These are phyloP conservation scores for Apiospora arundinis DNA, from an alignment of 2,329 filamentous ascomycete genomes.

Conservation along the genomic window DNA sequence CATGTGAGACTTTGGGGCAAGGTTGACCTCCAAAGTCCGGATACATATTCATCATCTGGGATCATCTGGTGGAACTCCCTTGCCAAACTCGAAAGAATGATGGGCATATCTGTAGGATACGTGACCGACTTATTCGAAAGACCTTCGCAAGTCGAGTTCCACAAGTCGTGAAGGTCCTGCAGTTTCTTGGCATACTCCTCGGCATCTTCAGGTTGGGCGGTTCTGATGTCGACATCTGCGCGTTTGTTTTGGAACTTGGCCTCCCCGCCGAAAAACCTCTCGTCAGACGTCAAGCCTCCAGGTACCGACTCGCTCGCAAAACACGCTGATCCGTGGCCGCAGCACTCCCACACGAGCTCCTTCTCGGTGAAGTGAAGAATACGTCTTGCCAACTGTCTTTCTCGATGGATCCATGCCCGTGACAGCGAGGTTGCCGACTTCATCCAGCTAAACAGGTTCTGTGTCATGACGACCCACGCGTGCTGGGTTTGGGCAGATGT, in stretches of 20 bases:
- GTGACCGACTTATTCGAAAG: constrained; percentile 9
- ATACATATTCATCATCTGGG: not conserved
- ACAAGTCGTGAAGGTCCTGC: not conserved
- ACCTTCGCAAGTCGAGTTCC: constrained; percentile 10
- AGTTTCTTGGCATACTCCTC: not conserved
- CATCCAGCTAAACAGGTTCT: not conserved
- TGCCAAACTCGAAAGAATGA: constrained; percentile 7
- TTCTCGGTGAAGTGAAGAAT: constrained; percentile 17
- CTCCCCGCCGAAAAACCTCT: not conserved
- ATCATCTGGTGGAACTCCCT: constrained; percentile 13
- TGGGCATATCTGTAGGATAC: constrained; percentile 1
- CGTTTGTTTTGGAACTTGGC: constrained; percentile 11
- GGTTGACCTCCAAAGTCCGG: constrained; percentile 10
- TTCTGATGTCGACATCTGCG: not conserved
- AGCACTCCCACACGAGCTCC: constrained; percentile 20
- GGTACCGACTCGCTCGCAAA: constrained; percentile 10
- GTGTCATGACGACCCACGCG: not conserved
- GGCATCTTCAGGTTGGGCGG: not conserved
- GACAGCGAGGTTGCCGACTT: constrained; percentile 8
- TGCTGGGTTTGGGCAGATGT: not conserved
- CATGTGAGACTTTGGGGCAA: not conserved
- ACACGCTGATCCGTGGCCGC: not conserved
- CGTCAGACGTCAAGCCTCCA: not conserved
- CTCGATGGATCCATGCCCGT: constrained; percentile 9
- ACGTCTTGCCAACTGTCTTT: not conserved